phyloP scores from a whole-genome alignment of 1,139 yeast species.

The Candida tetrigidarum region DNA sequence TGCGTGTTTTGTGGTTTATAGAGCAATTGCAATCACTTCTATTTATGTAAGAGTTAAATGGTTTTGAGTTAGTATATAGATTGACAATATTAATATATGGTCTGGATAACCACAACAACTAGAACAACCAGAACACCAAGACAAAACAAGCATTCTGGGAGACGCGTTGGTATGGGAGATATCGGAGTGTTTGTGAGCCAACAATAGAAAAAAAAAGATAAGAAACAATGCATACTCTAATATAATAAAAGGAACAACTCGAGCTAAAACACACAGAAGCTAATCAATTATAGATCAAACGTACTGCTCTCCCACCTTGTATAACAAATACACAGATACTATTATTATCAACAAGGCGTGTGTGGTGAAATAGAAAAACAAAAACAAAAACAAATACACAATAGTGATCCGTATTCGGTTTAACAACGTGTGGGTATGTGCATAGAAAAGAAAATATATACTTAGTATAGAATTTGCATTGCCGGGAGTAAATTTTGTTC shows the following conservation, averaged over 20 bases:
- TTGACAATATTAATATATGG: background rate
- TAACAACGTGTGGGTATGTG: too few relatives aligned
- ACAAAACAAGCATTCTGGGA: too few relatives aligned
- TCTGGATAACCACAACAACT: background rate
- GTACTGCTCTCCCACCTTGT: background rate
- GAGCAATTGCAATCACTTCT: slow-evolving; percentile 32
- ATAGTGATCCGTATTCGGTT: too few relatives aligned
- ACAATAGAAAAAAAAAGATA: slow-evolving; percentile 2
- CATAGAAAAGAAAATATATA: too few relatives aligned
- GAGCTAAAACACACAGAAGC: background rate
- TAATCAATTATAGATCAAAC: background rate
- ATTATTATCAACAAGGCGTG: too few relatives aligned
- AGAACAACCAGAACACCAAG: background rate
- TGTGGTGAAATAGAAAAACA: too few relatives aligned
- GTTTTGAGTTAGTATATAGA: slow-evolving; percentile 11
- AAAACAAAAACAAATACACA: too few relatives aligned
- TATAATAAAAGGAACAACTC: background rate
- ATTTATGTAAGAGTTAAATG: slow-evolving; percentile 33
- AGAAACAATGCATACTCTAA: background rate
- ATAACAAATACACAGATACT: too few relatives aligned
- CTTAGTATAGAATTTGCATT: too few relatives aligned
- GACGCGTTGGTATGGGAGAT: slow-evolving; percentile 1
- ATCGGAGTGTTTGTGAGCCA: background rate
- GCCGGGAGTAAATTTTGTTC: too few relatives aligned
- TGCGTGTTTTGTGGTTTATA: slow-evolving; percentile 39